Base-by-base conservation (phyloP, 2,329 filamentous ascomycete genomes). In the Albifimbria verrucaria region DNA sequence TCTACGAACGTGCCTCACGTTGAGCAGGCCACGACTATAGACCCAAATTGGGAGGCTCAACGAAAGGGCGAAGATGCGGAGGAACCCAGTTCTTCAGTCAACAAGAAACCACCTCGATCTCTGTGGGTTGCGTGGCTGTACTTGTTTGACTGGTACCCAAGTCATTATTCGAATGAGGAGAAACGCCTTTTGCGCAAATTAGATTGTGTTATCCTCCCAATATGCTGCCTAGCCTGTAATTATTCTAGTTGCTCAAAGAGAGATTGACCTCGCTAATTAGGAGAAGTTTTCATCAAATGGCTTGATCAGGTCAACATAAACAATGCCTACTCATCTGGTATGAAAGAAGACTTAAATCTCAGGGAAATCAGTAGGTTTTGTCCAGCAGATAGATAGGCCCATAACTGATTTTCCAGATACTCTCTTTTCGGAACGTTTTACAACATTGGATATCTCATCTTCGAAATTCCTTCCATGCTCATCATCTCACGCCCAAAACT, bases 291-390 rank as follows among this genome's bases (percentile, higher is more conserved):
- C 32, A 26, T 52, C 21, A 52, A 52, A 36, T 52, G 53, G 56
- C 59, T 69, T n/a, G 72, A 74, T 50, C 70, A 71, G 52, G 62
- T 64, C 7, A 70, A 69, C 43, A 70, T 67, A 61, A 69, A 62
- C 52, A 66, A 57, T 18, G 72, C 72, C 12, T 74, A 73, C 42
- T 70, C 72, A 9, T 70, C 67, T 0, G 71, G 71, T 1, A 73
- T 74, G 71, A 68, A 72, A 24, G 64, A 68, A 45, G 67, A 70
- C 47, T 52, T 70, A 9, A 48, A 52, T 2, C 64, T 73, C 59
- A 65, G 17, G 68, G 66, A 15, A 57, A 57, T 28, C 51, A 57
- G 41, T 47, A 24, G 17, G 44, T 26, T 7, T 11, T 22, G 2
- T 39, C 18, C 32, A 32, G 7, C 3, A n/a, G 11, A 11, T 2